Evolutionary conservation across 2,329 filamentous ascomycete species (phyloP).

Genomic region (Cryphonectria radicalis): DNA sequence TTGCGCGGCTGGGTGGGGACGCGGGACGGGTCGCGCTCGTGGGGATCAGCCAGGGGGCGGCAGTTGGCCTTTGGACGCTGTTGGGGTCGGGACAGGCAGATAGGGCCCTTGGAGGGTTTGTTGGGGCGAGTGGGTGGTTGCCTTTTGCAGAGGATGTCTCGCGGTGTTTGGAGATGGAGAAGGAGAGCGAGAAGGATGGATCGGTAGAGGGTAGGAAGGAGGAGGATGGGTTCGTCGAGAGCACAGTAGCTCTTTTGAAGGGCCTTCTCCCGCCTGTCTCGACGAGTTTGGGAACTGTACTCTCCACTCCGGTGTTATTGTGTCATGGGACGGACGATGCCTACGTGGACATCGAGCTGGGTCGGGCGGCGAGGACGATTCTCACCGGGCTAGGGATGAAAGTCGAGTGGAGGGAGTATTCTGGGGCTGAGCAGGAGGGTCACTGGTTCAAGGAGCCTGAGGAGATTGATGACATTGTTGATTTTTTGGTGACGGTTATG

Average conservation of each 20-base stretch:
- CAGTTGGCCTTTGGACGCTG: not conserved
- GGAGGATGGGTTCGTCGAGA: not conserved
- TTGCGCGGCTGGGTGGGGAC: not conserved
- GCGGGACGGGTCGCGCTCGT: not conserved
- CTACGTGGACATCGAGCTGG: not conserved
- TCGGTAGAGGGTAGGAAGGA: not conserved
- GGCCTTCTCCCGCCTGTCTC: not conserved
- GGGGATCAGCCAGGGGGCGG: not conserved
- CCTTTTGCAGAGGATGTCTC: not conserved
- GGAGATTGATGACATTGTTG: not conserved
- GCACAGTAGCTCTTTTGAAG: not conserved
- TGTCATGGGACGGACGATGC: not conserved
- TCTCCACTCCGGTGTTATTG: not conserved
- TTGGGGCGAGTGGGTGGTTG: not conserved
- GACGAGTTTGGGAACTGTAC: not conserved
- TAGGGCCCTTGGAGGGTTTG: not conserved
- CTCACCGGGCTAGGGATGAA: not conserved
- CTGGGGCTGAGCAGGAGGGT: not conserved
- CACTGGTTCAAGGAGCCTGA: not conserved
- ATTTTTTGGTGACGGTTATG: not conserved
- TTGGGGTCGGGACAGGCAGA: not conserved
- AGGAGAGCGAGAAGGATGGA: not conserved
- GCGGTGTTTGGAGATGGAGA: not conserved
- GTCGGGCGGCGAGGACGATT: not conserved
- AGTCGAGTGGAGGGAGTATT: not conserved